Conservation (phyloP, 148 eudicot species). For the Vaccinium myrtillus region DNA sequence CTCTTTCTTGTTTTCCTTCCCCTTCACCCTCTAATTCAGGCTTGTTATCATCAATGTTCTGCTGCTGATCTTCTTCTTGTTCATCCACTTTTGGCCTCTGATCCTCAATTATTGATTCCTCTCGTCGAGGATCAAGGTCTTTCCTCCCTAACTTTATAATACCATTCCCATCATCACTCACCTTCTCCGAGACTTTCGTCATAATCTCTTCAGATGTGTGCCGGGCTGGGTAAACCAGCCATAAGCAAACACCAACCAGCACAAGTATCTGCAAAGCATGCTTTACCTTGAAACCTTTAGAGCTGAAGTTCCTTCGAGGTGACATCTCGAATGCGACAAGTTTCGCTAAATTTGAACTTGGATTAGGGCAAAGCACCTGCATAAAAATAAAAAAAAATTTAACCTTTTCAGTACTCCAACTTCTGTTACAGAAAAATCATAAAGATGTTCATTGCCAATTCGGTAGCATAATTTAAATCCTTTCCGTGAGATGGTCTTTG, state of each 20-base stretch:
- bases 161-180: constrained; percentile 19
- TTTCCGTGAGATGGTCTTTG: not conserved
- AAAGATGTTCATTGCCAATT: not conserved
- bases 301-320: constrained; percentile 63
- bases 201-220: constrained; percentile 30
- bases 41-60: constrained; percentile 30
- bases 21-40: constrained; percentile 17
- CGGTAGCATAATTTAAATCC: not conserved
- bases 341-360: not conserved
- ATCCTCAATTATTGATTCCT: constrained; percentile 23
- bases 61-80: not conserved
- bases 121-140: constrained; percentile 42
- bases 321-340: constrained; percentile 61
- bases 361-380: not conserved
- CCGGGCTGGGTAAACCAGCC: constrained; percentile 78
- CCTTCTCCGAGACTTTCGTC: constrained; percentile 30
- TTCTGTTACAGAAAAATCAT: not conserved
- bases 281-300: constrained; percentile 82
- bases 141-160: constrained; percentile 62
- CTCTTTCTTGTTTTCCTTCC: constrained; percentile 5
- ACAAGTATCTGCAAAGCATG: constrained; percentile 65
- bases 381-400: not conserved
- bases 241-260: constrained; percentile 61
- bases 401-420: not conserved
- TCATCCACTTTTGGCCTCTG: constrained; percentile 39